Percentiles rank a stretch among this genome's conserved stretches.
Conservation (phyloP, 2,329 filamentous ascomycete genomes). For the Huntiella omanensis region DNA sequence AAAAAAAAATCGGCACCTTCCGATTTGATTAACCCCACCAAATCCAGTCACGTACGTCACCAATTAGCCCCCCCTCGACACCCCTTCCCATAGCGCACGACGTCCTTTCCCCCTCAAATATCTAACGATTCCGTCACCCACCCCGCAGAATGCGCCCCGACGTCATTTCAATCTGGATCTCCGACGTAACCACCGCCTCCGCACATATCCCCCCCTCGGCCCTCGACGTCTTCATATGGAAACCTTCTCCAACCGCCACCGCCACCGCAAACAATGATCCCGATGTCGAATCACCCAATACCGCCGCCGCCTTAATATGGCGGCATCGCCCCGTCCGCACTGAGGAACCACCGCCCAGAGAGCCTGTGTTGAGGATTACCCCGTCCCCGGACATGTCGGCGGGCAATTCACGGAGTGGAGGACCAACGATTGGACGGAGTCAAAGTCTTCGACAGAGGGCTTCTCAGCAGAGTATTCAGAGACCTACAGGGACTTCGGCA, state of each 20-base stretch:
- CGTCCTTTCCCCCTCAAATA: not conserved
- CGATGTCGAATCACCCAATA: no score
- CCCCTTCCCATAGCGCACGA: not conserved
- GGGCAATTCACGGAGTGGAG: no score
- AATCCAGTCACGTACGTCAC: not conserved
- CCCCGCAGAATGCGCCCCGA: conserved; percentile 8
- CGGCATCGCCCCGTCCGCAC: conserved; percentile 4
- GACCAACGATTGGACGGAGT: no score
- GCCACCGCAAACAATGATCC: not conserved
- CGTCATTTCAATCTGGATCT: conserved; percentile 8
- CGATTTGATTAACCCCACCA: no score
- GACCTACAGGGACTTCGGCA: not conserved
- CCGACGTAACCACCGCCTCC: conserved; percentile 8
- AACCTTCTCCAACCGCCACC: conserved; percentile 4
- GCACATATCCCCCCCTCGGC: conserved; percentile 2
- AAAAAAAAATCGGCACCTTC: no score
- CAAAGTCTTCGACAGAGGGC: not conserved
- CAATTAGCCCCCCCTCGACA: not conserved
- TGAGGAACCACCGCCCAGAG: conserved; percentile 1
- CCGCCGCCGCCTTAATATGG: conserved; percentile 3
- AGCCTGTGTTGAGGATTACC: not conserved
- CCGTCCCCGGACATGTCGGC: not conserved
- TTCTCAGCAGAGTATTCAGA: conserved; percentile 3
- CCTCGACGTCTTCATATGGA: conserved; percentile 9
- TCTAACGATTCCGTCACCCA: not conserved